Percentiles rank a stretch among this genome's conserved stretches.
These are phyloP conservation scores for Effrenium voratum DNA, from an alignment of 73 alveolate species.

Conservation along the genomic window DNA sequence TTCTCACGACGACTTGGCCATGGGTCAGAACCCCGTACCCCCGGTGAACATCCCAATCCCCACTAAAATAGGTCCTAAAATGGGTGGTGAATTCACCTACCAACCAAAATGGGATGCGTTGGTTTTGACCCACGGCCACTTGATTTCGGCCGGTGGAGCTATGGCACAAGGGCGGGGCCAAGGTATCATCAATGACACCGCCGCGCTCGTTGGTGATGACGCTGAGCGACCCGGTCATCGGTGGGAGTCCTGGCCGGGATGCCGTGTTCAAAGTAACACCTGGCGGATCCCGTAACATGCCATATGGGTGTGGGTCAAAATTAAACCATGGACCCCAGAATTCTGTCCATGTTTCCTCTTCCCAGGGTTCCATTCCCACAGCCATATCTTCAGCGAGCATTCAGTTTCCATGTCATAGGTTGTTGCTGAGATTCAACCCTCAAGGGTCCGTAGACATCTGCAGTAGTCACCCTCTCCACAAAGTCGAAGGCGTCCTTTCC, in stretches of 20 bases:
- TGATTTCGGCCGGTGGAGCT: slow-evolving; percentile 59
- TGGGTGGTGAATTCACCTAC: too few relatives aligned
- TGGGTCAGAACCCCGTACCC: neutral
- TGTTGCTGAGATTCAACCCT: too few relatives aligned
- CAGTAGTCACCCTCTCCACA: slow-evolving; percentile 93
- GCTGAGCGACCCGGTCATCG: slow-evolving; percentile 96
- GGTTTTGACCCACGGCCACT: too few relatives aligned
- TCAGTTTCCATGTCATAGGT: too few relatives aligned
- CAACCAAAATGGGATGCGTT: too few relatives aligned
- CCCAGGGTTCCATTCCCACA: too few relatives aligned
- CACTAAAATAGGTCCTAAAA: slow-evolving; percentile 1
- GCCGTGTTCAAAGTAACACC: too few relatives aligned
- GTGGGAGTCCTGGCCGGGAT: slow-evolving; percentile 94
- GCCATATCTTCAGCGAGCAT: too few relatives aligned
- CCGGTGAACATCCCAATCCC: neutral
- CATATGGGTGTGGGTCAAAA: too few relatives aligned
- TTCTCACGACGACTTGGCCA: neutral
- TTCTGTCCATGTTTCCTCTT: too few relatives aligned
- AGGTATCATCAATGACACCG: slow-evolving; percentile 98
- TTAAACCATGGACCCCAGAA: too few relatives aligned
- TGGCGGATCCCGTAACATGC: too few relatives aligned
- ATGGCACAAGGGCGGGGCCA: slow-evolving; percentile 94
- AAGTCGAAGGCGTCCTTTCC: slow-evolving; percentile 94
- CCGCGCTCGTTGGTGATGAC: slow-evolving; percentile 97
- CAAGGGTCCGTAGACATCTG: slow-evolving; percentile 79